Evolutionary conservation across 139 green algal genomes (phyloP).

Genomic region (Chlorella ohadii): DNA sequence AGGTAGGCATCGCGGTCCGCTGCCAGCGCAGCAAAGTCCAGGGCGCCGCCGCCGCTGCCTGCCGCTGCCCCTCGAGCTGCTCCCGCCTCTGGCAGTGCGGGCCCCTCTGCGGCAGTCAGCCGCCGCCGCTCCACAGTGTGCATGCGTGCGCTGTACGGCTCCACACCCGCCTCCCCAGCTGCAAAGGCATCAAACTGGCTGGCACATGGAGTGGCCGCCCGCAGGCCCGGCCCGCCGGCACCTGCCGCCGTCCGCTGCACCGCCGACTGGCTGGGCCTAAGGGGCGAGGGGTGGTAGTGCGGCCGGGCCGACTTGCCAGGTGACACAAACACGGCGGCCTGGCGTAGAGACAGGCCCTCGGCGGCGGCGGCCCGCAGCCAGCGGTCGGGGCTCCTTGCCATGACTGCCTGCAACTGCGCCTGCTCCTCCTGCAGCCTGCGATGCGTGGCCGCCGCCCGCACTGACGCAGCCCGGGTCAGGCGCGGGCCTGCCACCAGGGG

Average conservation of each 20-base stretch:
- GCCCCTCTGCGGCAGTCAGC: not conserved
- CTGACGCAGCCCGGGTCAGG: not conserved
- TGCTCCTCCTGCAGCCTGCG: slow-evolving; percentile 1
- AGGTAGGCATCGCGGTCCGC: not conserved
- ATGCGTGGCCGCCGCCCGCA: slow-evolving; percentile 16
- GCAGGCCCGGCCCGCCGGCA: not conserved
- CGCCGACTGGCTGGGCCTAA: not conserved
- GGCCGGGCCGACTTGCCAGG: slow-evolving; percentile 19
- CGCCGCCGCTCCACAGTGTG: not conserved
- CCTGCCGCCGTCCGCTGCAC: not conserved
- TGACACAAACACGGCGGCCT: slow-evolving; percentile 4
- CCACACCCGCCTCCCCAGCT: not conserved
- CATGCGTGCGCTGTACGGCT: slow-evolving; percentile 19
- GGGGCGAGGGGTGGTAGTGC: not conserved
- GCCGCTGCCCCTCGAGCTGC: not conserved
- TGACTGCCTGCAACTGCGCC: not conserved
- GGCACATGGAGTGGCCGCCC: not conserved
- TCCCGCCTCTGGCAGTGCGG: not conserved
- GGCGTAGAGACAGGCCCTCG: slow-evolving; percentile 15
- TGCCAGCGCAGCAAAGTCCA: not conserved
- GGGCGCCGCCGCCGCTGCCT: not conserved
- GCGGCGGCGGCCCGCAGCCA: slow-evolving; percentile 15
- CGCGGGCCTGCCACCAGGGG: not conserved
- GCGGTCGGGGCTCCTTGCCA: slow-evolving; percentile 25
- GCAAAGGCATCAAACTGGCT: slow-evolving; percentile 12